Evolutionary conservation across 352 stramenopile genomes (phyloP).

Genomic region (Pythium myriotylum): DNA sequence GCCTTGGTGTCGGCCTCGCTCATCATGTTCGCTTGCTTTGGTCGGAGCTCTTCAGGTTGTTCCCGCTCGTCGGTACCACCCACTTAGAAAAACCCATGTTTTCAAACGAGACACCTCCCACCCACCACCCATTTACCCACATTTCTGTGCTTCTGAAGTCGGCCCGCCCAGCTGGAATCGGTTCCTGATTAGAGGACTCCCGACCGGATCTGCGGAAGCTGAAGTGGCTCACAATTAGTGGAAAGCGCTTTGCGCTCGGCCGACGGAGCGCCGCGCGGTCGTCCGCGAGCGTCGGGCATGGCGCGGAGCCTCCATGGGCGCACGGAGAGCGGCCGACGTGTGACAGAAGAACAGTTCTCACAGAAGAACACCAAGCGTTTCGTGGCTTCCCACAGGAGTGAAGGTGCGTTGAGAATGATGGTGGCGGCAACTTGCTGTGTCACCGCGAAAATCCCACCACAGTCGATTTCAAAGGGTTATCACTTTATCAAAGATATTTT

Average conservation of each 20-base stretch:
- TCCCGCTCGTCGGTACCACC: constrained; percentile 31
- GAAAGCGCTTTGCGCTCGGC: too few species aligned
- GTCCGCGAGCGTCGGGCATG: too few species aligned
- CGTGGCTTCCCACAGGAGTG: constrained; percentile 30
- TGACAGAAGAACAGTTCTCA: background rate
- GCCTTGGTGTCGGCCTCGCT: constrained; percentile 15
- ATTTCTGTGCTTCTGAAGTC: background rate
- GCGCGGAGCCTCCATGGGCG: too few species aligned
- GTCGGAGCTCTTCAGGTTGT: constrained; percentile 25
- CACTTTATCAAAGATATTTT: background rate
- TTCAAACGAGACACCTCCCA: constrained; percentile 13
- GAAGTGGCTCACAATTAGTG: background rate
- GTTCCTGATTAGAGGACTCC: background rate
- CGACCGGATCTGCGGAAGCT: background rate
- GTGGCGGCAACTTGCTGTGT: constrained; percentile 62
- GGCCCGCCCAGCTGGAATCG: too few species aligned
- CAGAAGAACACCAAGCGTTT: constrained; percentile 5
- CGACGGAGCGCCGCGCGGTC: too few species aligned
- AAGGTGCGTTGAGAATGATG: constrained; percentile 51
- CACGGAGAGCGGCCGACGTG: too few species aligned
- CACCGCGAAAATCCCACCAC: constrained; percentile 18
- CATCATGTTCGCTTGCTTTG: constrained; percentile 19
- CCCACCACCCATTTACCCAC: constrained; percentile 12
- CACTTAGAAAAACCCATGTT: constrained; percentile 10
- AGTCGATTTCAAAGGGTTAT: constrained; percentile 18